phyloP scores from a whole-genome alignment of 2,329 filamentous ascomycete species.

The Coniella lustricola region DNA sequence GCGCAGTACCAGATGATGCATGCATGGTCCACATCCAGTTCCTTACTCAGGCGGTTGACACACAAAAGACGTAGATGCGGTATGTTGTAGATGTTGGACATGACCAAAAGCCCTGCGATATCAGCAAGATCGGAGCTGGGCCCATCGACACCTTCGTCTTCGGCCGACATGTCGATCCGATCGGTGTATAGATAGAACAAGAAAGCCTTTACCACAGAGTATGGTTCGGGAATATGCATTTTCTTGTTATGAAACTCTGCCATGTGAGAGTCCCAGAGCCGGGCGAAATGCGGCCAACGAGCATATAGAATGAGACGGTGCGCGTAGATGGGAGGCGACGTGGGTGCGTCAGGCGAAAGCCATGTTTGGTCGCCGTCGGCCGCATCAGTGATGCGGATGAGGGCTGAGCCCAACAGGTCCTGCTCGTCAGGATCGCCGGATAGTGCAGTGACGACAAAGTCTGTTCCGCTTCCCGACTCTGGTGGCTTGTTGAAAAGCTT shows the following conservation, averaged over 20 bases:
- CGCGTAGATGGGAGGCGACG: slow-evolving; percentile 82
- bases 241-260: slow-evolving; percentile 93
- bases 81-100: slow-evolving; percentile 98
- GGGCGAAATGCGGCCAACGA: slow-evolving; percentile 93
- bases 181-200: slow-evolving; percentile 96
- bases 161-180: slow-evolving; percentile 58
- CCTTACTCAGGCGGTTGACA: slow-evolving; percentile 80
- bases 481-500: slow-evolving; percentile 81
- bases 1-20: slow-evolving; percentile 96
- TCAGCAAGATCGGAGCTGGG: slow-evolving; percentile 75
- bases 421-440: slow-evolving; percentile 69
- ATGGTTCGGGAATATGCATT: slow-evolving; percentile 97
- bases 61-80: slow-evolving; percentile 85
- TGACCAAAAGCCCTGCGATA: slow-evolving; percentile 88
- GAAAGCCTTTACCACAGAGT: slow-evolving; percentile 88
- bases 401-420: slow-evolving; percentile 48
- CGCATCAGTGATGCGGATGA: slow-evolving; percentile 38
- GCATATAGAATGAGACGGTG: slow-evolving; percentile 91
- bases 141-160: slow-evolving; percentile 45
- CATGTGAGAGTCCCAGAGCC: slow-evolving; percentile 91
- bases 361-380: slow-evolving; percentile 41
- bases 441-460: slow-evolving; percentile 86
- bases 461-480: slow-evolving; percentile 76
- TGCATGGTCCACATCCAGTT: slow-evolving; percentile 89
- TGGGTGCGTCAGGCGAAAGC: slow-evolving; percentile 55